A percentile compares a stretch with the other conserved stretches of the same genome.
Conservation (phyloP, 106 monocot genomes). For the Dioscorea alata region DNA sequence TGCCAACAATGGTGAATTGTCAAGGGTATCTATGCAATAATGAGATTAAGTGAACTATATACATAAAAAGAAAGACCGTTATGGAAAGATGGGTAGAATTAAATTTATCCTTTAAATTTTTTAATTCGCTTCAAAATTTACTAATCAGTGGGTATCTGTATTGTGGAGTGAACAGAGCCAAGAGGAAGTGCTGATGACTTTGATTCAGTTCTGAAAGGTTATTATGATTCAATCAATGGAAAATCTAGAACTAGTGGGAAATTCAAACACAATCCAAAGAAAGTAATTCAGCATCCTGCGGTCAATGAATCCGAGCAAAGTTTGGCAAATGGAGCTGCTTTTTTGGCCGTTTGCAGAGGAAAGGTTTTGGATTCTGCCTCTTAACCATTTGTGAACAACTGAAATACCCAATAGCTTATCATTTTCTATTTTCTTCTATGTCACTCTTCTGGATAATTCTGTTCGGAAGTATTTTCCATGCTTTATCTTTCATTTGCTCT, state of each 20-base stretch:
- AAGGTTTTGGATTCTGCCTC: constrained; percentile 41
- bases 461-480: no score
- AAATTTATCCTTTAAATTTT: background rate
- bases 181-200: constrained; percentile 73
- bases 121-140: background rate
- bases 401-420: no score
- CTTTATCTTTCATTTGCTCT: no score
- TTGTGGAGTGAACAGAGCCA: constrained; percentile 58
- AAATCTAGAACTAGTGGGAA: constrained; percentile 23
- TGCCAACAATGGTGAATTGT: no score
- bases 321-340: constrained; percentile 62
- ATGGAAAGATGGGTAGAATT: background rate
- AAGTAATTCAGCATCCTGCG: constrained; percentile 11
- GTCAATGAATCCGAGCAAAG: constrained; percentile 24
- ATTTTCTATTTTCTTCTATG: no score
- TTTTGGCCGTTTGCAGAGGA: constrained; percentile 97
- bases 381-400: no score
- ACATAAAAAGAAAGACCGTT: no score
- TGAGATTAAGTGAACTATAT: no score
- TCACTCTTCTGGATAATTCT: no score
- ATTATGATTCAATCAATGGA: constrained; percentile 62
- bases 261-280: constrained; percentile 40
- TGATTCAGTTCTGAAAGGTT: constrained; percentile 69
- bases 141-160: background rate
- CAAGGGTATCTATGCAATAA: no score